Evolutionary conservation across 1,284 basidiomycete species (phyloP).

Genomic region (Fomes fomentarius): DNA sequence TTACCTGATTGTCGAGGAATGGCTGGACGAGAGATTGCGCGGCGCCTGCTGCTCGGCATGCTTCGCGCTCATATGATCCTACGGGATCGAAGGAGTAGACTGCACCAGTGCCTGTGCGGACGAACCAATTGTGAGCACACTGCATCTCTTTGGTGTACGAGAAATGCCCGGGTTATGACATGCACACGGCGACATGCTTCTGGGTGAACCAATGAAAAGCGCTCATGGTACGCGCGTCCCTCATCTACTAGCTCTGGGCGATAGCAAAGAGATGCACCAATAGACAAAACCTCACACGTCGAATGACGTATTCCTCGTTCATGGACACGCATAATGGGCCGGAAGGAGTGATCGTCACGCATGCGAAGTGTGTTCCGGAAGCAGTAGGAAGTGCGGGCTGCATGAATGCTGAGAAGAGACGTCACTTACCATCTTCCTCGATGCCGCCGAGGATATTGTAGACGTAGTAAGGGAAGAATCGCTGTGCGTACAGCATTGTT

Average conservation of each 20-base stretch:
- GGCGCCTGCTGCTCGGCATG: conserved; percentile 91
- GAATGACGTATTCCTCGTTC: background rate
- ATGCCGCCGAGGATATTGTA: conserved; percentile 95
- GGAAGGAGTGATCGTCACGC: background rate
- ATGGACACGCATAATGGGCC: background rate
- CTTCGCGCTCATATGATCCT: conserved; percentile 93
- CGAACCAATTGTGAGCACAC: conserved; percentile 8
- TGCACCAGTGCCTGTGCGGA: conserved; percentile 76
- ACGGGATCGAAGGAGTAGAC: conserved; percentile 98
- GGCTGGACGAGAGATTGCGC: conserved; percentile 91
- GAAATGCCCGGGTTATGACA: background rate
- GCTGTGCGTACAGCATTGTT: conserved; percentile 91
- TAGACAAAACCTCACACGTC: background rate
- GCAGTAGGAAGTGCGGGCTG: conserved; percentile 2
- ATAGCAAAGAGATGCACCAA: too few relatives aligned
- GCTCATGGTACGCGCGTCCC: conserved; percentile 6
- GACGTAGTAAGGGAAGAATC: conserved; percentile 97
- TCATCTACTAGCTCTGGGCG: too few relatives aligned
- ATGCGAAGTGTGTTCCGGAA: background rate
- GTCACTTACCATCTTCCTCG: conserved; percentile 85
- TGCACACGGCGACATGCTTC: background rate
- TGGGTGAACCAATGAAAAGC: conserved; percentile 1
- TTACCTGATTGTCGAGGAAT: conserved; percentile 97
- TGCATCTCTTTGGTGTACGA: background rate
- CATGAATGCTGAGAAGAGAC: background rate